Conservation (phyloP, 2,329 filamentous ascomycete species). For the Paraconiothyrium sp. region DNA sequence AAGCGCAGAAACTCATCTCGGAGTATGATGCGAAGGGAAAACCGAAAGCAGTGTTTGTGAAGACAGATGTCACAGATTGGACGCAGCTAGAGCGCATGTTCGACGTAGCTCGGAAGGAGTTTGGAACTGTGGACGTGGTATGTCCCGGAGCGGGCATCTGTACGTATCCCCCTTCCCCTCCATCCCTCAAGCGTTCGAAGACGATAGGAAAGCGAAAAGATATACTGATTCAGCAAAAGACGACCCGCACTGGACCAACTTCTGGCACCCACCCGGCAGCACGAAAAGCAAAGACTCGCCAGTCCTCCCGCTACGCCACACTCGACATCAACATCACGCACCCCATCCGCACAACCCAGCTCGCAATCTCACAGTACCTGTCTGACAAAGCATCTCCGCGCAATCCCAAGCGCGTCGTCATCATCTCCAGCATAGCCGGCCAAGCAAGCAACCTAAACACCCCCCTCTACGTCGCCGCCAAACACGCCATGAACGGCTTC, state of each 20-base stretch:
- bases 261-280: slow-evolving; percentile 59
- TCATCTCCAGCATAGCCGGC: slow-evolving; percentile 57
- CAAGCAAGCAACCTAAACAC: slow-evolving; percentile 50
- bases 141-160: slow-evolving; percentile 60
- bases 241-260: slow-evolving; percentile 59
- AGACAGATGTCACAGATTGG: slow-evolving; percentile 55
- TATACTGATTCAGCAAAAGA: slow-evolving; percentile 16
- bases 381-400: slow-evolving; percentile 45
- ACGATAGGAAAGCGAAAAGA: too few relatives aligned
- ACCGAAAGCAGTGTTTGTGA: slow-evolving; percentile 54
- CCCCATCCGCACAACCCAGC: slow-evolving; percentile 58
- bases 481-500: slow-evolving; percentile 58
- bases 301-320: slow-evolving; percentile 38
- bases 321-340: slow-evolving; percentile 61
- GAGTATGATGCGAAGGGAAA: slow-evolving; percentile 38
- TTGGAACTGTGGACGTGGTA: slow-evolving; percentile 55
- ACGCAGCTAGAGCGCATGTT: slow-evolving; percentile 47
- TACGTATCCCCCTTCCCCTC: background rate
- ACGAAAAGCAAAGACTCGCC: slow-evolving; percentile 44
- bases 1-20: slow-evolving; percentile 56
- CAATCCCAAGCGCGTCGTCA: slow-evolving; percentile 58
- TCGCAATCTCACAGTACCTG: slow-evolving; percentile 58
- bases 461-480: slow-evolving; percentile 58
- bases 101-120: slow-evolving; percentile 35
- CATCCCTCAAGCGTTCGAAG: background rate